These are phyloP conservation scores for Volvox africanus DNA, from an alignment of 139 green algal genomes.

Conservation along the genomic window DNA sequence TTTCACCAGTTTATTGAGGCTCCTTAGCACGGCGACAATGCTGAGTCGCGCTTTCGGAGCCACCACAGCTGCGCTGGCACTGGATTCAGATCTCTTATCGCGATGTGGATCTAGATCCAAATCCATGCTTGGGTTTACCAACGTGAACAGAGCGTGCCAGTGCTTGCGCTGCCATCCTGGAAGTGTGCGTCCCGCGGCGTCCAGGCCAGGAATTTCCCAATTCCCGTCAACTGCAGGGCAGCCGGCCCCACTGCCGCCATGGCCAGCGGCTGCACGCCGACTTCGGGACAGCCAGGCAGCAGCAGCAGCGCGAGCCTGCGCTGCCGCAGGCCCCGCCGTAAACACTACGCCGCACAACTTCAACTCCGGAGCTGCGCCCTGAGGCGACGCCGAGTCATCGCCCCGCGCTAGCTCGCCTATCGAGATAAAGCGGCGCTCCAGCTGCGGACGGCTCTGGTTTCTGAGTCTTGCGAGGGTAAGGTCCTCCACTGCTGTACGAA, in stretches of 20 bases:
- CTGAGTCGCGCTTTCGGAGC: not conserved
- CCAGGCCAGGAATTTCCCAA: not conserved
- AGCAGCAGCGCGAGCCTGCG: not conserved
- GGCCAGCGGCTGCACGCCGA: no score
- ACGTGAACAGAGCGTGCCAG: slow-evolving; percentile 1
- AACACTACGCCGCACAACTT: not conserved
- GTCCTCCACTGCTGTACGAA: no score
- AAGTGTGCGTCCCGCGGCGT: not conserved
- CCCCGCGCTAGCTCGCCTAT: not conserved
- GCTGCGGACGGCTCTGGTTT: not conserved
- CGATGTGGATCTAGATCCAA: not conserved
- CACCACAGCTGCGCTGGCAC: not conserved
- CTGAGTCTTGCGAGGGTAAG: no score
- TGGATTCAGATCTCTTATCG: not conserved
- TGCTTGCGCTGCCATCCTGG: not conserved
- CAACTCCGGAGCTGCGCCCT: not conserved
- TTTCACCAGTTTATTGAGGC: not conserved
- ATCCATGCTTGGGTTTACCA: not conserved
- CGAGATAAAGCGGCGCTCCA: not conserved
- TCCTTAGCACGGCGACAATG: not conserved
- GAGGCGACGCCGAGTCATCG: not conserved
- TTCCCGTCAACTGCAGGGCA: not conserved
- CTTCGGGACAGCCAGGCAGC: not conserved
- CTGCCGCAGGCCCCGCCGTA: not conserved
- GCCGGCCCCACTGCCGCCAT: not conserved